These are phyloP conservation scores for Epicoccum sorghinum DNA, from an alignment of 2,329 filamentous ascomycete species.

Conservation along the genomic window DNA sequence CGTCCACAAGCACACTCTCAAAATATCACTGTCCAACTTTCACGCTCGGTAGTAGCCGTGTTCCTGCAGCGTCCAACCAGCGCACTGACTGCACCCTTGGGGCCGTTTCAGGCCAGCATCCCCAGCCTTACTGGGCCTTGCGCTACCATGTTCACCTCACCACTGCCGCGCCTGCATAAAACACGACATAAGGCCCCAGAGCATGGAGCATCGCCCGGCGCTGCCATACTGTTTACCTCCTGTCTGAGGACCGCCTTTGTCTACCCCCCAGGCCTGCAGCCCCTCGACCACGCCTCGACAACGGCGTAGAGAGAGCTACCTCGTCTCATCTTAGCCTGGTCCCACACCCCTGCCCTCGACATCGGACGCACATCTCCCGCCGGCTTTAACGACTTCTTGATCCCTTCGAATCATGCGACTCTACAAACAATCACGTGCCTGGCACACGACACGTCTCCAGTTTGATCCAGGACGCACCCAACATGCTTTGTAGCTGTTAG, in stretches of 20 bases:
- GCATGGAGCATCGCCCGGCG: neutral
- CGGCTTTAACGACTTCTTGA: neutral
- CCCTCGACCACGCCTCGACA: neutral
- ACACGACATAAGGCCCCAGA: neutral
- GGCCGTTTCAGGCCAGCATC: neutral
- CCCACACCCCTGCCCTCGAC: neutral
- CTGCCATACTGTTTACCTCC: too few relatives aligned
- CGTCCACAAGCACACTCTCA: neutral
- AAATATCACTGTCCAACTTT: neutral
- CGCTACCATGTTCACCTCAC: neutral
- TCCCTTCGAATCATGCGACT: slow-evolving; percentile 4
- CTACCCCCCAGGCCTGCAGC: neutral
- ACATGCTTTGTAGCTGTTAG: too few relatives aligned
- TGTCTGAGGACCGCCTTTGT: neutral
- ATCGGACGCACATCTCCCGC: slow-evolving; percentile 14
- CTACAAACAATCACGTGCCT: slow-evolving; percentile 1
- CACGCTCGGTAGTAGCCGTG: slow-evolving; percentile 4
- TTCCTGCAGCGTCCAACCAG: neutral
- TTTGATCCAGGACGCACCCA: neutral
- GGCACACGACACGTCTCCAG: neutral
- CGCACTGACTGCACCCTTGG: slow-evolving; percentile 1
- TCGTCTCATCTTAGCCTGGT: neutral
- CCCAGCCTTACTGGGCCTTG: neutral
- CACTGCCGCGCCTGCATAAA: neutral
- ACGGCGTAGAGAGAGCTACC: neutral